Evolutionary conservation across 164 flowering plant genomes (phyloP).

Genomic region (Nelumbo lutea): DNA sequence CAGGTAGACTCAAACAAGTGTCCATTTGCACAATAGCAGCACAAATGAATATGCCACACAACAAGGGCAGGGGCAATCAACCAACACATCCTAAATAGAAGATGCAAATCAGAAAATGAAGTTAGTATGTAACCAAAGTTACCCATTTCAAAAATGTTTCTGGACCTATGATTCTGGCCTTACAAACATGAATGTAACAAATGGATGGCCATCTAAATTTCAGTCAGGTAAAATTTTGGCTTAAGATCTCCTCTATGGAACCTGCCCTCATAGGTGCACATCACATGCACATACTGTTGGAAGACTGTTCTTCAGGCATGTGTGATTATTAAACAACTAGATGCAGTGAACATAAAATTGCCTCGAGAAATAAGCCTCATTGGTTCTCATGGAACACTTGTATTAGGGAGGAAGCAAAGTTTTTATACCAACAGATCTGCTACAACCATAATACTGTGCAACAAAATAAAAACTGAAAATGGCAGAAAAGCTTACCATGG

Average conservation of each 20-base stretch:
- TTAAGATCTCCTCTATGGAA: neutral
- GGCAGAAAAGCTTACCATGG: slow-evolving; percentile 51
- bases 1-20: too few species aligned
- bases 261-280: neutral
- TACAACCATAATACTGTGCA: neutral
- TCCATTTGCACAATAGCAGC: too few species aligned
- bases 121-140: neutral
- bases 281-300: neutral
- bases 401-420: neutral
- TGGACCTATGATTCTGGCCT: neutral
- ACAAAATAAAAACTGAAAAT: neutral
- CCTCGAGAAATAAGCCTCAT: neutral
- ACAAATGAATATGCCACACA: too few species aligned
- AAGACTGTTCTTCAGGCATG: neutral
- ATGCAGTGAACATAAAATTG: neutral
- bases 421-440: neutral
- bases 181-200: neutral
- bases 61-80: neutral
- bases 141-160: neutral
- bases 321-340: neutral
- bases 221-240: neutral
- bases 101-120: neutral
- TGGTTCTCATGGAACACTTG: neutral
- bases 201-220: neutral
- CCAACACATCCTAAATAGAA: neutral